These are phyloP conservation scores for Dactylellina leptospora DNA, from an alignment of 2,329 filamentous ascomycete species.

Conservation along the genomic window DNA sequence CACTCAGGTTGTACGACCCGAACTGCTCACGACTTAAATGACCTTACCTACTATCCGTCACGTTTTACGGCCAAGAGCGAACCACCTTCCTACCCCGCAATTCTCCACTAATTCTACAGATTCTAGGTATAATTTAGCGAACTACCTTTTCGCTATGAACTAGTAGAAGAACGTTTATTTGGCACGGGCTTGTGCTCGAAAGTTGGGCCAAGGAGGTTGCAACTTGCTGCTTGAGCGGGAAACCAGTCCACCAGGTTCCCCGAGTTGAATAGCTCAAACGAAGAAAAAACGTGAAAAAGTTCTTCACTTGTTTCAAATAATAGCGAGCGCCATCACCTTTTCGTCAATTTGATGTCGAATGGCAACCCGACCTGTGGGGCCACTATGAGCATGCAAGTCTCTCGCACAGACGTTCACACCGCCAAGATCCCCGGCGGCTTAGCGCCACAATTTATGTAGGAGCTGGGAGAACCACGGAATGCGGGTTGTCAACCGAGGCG, in stretches of 20 bases:
- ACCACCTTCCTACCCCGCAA: slow-evolving; percentile 23
- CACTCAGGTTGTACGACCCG: slow-evolving; percentile 27
- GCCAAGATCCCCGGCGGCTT: slow-evolving; percentile 35
- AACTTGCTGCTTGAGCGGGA: too few species aligned
- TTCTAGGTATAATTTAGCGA: slow-evolving; percentile 15
- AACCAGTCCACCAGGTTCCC: too few species aligned
- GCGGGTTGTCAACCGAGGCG: slow-evolving; percentile 15
- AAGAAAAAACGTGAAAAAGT: not conserved
- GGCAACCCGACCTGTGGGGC: too few species aligned
- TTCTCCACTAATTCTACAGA: slow-evolving; percentile 8
- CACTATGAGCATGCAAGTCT: slow-evolving; percentile 27
- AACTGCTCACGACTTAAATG: not conserved
- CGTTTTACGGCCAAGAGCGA: not conserved
- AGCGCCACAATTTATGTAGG: slow-evolving; percentile 2
- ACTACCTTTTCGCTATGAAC: not conserved
- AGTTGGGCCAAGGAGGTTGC: too few species aligned
- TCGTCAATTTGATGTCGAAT: too few species aligned
- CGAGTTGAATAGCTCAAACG: not conserved
- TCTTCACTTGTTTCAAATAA: slow-evolving; percentile 2
- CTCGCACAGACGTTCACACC: slow-evolving; percentile 20
- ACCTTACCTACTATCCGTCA: not conserved
- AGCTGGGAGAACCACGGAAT: not conserved
- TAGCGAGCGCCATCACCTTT: too few species aligned
- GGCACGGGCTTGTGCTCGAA: slow-evolving; percentile 36
- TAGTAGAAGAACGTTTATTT: not conserved